Percentiles rank a stretch among this genome's conserved stretches.
Evolutionary conservation across 2,329 filamentous ascomycete genomes (phyloP).

Genomic region (Grosmannia huntii): DNA sequence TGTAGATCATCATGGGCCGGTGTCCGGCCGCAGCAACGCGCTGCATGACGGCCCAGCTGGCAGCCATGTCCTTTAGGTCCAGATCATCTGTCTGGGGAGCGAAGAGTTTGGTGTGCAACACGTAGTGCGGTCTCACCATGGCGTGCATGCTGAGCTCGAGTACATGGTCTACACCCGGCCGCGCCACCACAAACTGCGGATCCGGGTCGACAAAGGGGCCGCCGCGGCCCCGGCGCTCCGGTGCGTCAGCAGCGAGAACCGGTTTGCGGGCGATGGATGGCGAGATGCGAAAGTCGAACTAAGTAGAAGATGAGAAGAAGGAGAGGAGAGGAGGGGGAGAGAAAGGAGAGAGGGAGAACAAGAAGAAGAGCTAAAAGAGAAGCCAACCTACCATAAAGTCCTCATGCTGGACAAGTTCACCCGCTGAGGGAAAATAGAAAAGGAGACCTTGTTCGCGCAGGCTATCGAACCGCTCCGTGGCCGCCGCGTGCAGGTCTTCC

Average conservation of each 20-base stretch:
- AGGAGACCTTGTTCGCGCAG: constrained; percentile 9
- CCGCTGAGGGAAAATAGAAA: constrained; percentile 8
- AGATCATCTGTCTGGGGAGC: constrained; percentile 24
- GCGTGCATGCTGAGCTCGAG: constrained; percentile 25
- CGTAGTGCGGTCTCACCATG: constrained; percentile 21
- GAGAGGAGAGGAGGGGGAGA: background rate
- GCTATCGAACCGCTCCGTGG: constrained; percentile 10
- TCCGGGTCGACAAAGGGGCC: constrained; percentile 18
- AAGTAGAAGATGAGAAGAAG: background rate
- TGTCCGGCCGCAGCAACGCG: constrained; percentile 9
- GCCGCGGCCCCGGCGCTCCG: constrained; percentile 13
- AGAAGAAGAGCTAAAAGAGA: background rate
- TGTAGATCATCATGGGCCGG: constrained; percentile 27
- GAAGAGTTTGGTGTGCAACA: constrained; percentile 25
- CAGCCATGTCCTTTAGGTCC: constrained; percentile 21
- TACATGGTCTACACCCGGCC: constrained; percentile 17
- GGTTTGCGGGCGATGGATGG: constrained; percentile 14
- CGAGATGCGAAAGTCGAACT: constrained; percentile 18
- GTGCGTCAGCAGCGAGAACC: constrained; percentile 13
- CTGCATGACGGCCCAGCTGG: constrained; percentile 23
- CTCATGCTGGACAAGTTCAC: constrained; percentile 7
- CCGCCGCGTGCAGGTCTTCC: constrained; percentile 7
- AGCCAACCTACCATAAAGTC: constrained; percentile 4
- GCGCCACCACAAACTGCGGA: constrained; percentile 18
- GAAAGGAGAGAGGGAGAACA: background rate